Conservation (phyloP, 2,329 filamentous ascomycete species). For the Tolypocladium sp. region DNA sequence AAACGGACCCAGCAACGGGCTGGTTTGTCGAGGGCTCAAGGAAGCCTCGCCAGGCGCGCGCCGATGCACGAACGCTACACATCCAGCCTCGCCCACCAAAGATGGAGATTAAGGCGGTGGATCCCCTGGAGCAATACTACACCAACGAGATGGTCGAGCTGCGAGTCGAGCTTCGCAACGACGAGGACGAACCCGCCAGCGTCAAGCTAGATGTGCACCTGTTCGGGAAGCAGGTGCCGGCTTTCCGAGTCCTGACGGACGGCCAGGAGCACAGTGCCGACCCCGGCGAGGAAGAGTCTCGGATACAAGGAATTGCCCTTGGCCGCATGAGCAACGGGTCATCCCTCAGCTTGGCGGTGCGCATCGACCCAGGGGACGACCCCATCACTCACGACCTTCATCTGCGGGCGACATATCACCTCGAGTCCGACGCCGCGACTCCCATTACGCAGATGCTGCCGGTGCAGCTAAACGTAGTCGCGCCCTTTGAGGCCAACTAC, state of each 20-base stretch:
- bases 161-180: constrained; percentile 64
- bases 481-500: constrained; percentile 87
- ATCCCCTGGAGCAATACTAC: constrained; percentile 66
- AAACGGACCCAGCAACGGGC: constrained; percentile 28
- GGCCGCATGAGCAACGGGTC: constrained; percentile 38
- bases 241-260: constrained; percentile 30
- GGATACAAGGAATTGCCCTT: constrained; percentile 30
- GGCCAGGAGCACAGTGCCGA: constrained; percentile 24
- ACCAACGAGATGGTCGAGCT: constrained; percentile 69
- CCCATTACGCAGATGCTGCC: constrained; percentile 66
- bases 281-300: constrained; percentile 29
- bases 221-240: constrained; percentile 46
- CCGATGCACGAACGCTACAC: constrained; percentile 48
- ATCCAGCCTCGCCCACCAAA: constrained; percentile 88
- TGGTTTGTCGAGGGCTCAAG: constrained; percentile 40
- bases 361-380: constrained; percentile 38
- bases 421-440: constrained; percentile 71
- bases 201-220: constrained; percentile 62
- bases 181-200: constrained; percentile 70
- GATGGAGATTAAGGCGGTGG: constrained; percentile 62
- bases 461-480: constrained; percentile 63
- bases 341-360: constrained; percentile 34
- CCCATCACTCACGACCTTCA: constrained; percentile 57
- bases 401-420: constrained; percentile 66
- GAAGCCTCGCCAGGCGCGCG: constrained; percentile 37